phyloP scores from a whole-genome alignment of 1,284 basidiomycete genomes.

The Trichosporon asahii region DNA sequence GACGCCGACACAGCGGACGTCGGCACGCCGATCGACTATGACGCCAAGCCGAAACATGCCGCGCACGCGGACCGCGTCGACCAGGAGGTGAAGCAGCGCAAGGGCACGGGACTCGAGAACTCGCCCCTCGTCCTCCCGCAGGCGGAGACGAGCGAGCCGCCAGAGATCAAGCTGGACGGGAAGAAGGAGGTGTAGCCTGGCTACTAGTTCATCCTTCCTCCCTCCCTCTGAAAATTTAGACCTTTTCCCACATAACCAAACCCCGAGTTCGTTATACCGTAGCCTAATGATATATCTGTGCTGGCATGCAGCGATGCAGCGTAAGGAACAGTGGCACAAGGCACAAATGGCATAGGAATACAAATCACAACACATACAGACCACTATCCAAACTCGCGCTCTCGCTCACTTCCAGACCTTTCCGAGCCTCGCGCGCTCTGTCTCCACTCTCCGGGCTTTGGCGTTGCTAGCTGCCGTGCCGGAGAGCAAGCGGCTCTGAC shows the following conservation, averaged over 20 bases:
- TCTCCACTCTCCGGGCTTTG: neutral
- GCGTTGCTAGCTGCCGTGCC: neutral
- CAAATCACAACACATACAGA: neutral
- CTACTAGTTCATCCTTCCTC: too few species aligned
- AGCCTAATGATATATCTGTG: neutral
- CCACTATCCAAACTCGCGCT: neutral
- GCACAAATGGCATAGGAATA: neutral
- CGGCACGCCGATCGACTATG: neutral
- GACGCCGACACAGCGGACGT: neutral
- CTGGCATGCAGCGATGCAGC: neutral
- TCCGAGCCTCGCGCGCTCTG: neutral
- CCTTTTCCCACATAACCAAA: too few species aligned
- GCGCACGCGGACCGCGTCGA: neutral
- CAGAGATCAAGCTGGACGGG: conserved; percentile 6
- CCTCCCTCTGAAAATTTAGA: too few species aligned
- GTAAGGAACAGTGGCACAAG: neutral
- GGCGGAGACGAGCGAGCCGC: conserved; percentile 21
- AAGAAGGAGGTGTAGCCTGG: conserved; percentile 10
- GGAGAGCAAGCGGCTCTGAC: neutral
- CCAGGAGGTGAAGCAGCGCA: conserved; percentile 6
- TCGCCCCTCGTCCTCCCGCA: conserved; percentile 41
- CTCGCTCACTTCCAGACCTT: neutral
- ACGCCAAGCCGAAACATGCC: neutral
- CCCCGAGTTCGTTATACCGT: neutral
- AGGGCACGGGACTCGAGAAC: conserved; percentile 26